Conservation (phyloP, 805 yeast species). For the Candida sphagnicola region DNA sequence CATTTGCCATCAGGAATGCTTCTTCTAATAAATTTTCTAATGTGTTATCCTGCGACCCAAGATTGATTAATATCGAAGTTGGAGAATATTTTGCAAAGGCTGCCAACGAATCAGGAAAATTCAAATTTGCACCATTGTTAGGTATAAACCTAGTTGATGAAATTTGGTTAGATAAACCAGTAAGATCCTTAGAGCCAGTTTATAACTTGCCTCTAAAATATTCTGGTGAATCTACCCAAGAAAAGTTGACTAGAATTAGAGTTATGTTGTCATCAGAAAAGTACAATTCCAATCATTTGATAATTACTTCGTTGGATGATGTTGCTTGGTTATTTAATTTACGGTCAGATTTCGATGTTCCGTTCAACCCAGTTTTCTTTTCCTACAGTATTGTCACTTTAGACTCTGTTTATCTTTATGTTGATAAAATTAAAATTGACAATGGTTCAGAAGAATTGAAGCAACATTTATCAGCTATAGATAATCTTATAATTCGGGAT, state of each 20-base stretch:
- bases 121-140: constrained; percentile 26
- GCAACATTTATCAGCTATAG: constrained; percentile 22
- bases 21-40: constrained; percentile 46
- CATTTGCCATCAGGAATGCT: constrained; percentile 57
- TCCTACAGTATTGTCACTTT: constrained; percentile 46
- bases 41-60: constrained; percentile 82
- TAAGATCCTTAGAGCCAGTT: constrained; percentile 28
- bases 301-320: constrained; percentile 78
- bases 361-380: constrained; percentile 83
- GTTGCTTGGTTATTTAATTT: constrained; percentile 88
- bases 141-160: constrained; percentile 32
- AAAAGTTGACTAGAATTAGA: constrained; percentile 27
- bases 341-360: constrained; percentile 72
- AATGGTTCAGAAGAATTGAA: constrained; percentile 22
- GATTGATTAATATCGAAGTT: constrained; percentile 51
- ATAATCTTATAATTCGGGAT: constrained; percentile 36
- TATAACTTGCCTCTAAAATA: constrained; percentile 26
- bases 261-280: constrained; percentile 22
- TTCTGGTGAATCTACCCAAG: constrained; percentile 30
- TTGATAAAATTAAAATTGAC: constrained; percentile 43
- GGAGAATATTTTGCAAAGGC: constrained; percentile 37
- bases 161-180: constrained; percentile 38
- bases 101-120: constrained; percentile 15
- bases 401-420: constrained; percentile 46
- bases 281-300: constrained; percentile 28